Conservation (phyloP, 2,329 filamentous ascomycete genomes). For the Botrytis sinoallii region DNA sequence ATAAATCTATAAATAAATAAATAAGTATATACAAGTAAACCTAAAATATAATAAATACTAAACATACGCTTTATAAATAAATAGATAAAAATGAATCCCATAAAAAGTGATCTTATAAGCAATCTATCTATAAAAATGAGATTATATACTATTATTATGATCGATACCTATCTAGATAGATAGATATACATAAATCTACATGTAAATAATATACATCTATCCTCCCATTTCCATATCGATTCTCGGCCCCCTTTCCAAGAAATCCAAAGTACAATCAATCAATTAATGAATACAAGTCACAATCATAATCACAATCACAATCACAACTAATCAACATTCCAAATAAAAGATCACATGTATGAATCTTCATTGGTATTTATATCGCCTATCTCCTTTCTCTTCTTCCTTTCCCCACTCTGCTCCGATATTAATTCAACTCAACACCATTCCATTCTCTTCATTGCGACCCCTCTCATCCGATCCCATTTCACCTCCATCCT, state of each 20-base stretch:
- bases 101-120: not conserved
- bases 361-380: not conserved
- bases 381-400: not conserved
- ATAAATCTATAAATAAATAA: too few relatives aligned
- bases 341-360: not conserved
- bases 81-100: not conserved
- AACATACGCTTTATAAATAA: not conserved
- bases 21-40: too few relatives aligned
- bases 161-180: too few relatives aligned
- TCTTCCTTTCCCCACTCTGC: not conserved
- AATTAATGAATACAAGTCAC: not conserved
- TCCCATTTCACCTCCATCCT: too few relatives aligned
- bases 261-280: not conserved
- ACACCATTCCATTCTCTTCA: not conserved
- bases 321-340: not conserved
- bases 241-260: not conserved
- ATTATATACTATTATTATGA: not conserved
- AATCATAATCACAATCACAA: not conserved
- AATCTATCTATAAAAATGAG: not conserved
- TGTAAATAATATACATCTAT: not conserved
- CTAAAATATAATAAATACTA: not conserved
- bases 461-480: not conserved
- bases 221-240: not conserved
- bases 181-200: not conserved
- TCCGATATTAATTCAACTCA: constrained; percentile 9